Percentiles rank a stretch among this genome's conserved stretches.
These are phyloP conservation scores for Fusarium sp. DNA, from an alignment of 2,329 filamentous ascomycete species.

Conservation along the genomic window DNA sequence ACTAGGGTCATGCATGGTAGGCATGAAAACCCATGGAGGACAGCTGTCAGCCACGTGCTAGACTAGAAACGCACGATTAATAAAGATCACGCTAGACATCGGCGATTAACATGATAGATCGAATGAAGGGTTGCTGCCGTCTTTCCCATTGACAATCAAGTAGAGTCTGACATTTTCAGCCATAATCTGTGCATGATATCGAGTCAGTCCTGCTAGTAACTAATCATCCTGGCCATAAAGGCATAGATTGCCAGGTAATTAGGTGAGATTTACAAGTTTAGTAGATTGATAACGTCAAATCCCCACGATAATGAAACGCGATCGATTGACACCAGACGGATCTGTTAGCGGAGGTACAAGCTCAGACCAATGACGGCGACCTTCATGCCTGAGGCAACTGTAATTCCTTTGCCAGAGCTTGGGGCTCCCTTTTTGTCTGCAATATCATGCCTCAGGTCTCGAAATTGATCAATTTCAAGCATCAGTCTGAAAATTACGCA, in stretches of 20 bases:
- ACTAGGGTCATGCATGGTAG: slow-evolving; percentile 21
- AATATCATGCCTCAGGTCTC: slow-evolving; percentile 41
- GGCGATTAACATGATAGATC: slow-evolving; percentile 3
- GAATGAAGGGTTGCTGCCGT: neutral
- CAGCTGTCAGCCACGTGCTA: slow-evolving; percentile 37
- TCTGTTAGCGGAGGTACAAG: slow-evolving; percentile 36
- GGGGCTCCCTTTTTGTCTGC: slow-evolving; percentile 16
- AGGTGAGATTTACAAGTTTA: neutral
- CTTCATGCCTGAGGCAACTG: slow-evolving; percentile 50
- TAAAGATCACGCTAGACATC: slow-evolving; percentile 17
- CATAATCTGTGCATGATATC: neutral
- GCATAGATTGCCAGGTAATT: neutral
- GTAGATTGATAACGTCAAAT: slow-evolving; percentile 27
- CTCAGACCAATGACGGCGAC: slow-evolving; percentile 37
- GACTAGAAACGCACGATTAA: slow-evolving; percentile 19
- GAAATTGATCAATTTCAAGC: neutral
- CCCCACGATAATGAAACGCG: slow-evolving; percentile 27
- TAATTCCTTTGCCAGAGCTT: neutral
- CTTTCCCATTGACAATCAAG: neutral
- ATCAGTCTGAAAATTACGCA: slow-evolving; percentile 38
- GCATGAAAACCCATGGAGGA: slow-evolving; percentile 30
- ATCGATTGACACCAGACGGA: slow-evolving; percentile 13
- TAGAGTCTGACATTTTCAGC: neutral
- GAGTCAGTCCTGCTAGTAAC: slow-evolving; percentile 4
- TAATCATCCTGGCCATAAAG: neutral